Evolutionary conservation across 140 eudicot genomes (phyloP).

Genomic region (Oenanthe javanica): DNA sequence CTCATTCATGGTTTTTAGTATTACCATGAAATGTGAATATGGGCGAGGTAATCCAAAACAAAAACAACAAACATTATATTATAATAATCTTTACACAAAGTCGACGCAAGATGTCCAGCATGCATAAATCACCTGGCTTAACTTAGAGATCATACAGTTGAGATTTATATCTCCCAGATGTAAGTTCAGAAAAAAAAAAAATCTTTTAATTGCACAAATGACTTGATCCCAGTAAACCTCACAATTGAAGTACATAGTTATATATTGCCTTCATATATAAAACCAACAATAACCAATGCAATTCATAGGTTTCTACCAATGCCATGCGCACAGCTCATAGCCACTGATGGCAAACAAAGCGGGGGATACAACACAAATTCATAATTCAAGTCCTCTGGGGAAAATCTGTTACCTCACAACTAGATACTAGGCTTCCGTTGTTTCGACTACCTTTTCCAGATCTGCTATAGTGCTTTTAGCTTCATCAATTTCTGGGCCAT

Average conservation of each 20-base stretch:
- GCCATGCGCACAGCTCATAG: not conserved
- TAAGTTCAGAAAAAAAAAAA: not conserved
- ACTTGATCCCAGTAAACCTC: not conserved
- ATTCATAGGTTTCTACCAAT: not conserved
- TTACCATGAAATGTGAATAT: not conserved
- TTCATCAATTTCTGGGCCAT: slow-evolving; percentile 71
- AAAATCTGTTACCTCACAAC: not conserved
- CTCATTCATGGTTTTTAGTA: not conserved
- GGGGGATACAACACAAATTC: not conserved
- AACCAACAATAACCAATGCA: not conserved
- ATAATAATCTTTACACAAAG: not conserved
- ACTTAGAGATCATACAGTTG: not conserved
- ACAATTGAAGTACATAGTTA: not conserved
- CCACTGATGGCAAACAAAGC: not conserved
- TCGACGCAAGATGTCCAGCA: not conserved
- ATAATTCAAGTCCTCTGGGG: not conserved
- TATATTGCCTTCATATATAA: not conserved
- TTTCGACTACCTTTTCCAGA: slow-evolving; percentile 50
- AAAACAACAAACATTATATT: not conserved
- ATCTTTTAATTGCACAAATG: not conserved
- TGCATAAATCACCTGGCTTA: not conserved
- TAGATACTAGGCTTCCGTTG: slow-evolving; percentile 30
- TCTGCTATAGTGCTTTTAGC: slow-evolving; percentile 63
- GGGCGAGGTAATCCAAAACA: not conserved
- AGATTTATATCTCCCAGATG: not conserved